phyloP scores from a whole-genome alignment of 352 stramenopile genomes.

The Globisporangium megalacanthum region DNA sequence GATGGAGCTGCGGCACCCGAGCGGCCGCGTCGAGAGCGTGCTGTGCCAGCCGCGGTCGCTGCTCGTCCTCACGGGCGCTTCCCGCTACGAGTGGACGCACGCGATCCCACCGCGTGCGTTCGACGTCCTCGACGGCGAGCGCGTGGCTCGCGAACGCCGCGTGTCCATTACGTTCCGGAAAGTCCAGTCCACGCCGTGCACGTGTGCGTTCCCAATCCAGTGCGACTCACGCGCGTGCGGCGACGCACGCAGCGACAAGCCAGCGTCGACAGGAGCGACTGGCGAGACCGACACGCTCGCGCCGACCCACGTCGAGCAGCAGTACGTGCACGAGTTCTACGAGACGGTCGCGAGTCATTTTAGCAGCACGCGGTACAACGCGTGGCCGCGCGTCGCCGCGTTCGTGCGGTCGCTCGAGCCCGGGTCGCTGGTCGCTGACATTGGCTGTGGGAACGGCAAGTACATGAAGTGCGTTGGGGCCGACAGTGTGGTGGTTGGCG shows the following conservation, averaged over 20 bases:
- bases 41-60: conserved; percentile 69
- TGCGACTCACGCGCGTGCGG: conserved; percentile 32
- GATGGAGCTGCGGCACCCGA: conserved; percentile 79
- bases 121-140: conserved; percentile 77
- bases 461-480: conserved; percentile 82
- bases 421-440: conserved; percentile 69
- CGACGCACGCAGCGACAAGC: neutral
- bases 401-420: conserved; percentile 56
- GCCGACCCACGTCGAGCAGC: conserved; percentile 66
- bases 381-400: conserved; percentile 65
- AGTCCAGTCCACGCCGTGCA: conserved; percentile 59
- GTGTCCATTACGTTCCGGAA: conserved; percentile 88
- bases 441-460: conserved; percentile 85
- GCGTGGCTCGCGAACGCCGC: conserved; percentile 55
- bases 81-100: conserved; percentile 87
- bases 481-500: conserved; percentile 47
- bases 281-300: conserved; percentile 16
- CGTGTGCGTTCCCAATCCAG: conserved; percentile 61
- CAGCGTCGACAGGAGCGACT: neutral
- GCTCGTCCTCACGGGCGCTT: conserved; percentile 76
- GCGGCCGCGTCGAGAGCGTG: conserved; percentile 51
- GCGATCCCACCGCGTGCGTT: conserved; percentile 77
- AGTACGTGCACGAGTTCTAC: conserved; percentile 86
- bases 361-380: conserved; percentile 83
- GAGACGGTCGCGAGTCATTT: conserved; percentile 81